phyloP scores from a whole-genome alignment of 495 filamentous ascomycete genomes.

The Penicillium ochrochloron region DNA sequence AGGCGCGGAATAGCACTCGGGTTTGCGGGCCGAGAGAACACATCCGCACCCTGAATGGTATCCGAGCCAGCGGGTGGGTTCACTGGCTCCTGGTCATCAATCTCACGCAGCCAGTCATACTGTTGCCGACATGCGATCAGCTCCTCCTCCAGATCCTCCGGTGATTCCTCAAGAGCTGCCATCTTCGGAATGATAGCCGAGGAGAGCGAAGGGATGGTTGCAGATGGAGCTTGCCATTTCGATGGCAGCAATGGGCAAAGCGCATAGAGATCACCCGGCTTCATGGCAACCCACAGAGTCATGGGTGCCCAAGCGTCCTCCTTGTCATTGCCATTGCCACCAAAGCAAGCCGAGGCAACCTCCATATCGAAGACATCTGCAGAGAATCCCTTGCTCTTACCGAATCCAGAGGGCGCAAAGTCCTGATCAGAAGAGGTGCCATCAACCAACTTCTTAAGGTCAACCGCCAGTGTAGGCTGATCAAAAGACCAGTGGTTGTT shows the following conservation, averaged over 20 bases:
- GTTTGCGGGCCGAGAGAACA: constrained; percentile 70
- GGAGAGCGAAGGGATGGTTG: constrained; percentile 75
- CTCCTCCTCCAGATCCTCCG: constrained; percentile 57
- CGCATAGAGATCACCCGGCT: constrained; percentile 83
- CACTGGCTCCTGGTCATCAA: constrained; percentile 75
- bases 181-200: constrained; percentile 71
- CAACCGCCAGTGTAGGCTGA: constrained; percentile 76
- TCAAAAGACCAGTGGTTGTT: constrained; percentile 84
- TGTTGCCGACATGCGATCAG: constrained; percentile 62
- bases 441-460: constrained; percentile 80
- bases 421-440: constrained; percentile 77
- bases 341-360: constrained; percentile 83
- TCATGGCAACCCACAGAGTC: constrained; percentile 92
- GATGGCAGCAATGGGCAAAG: constrained; percentile 85
- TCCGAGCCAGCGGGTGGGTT: constrained; percentile 28
- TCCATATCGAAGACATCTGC: constrained; percentile 86
- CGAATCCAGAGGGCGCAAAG: constrained; percentile 69
- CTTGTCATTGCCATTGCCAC: constrained; percentile 60
- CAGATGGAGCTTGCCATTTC: constrained; percentile 78
- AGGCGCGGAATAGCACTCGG: constrained; percentile 76
- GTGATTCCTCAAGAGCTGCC: constrained; percentile 62
- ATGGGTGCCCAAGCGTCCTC: constrained; percentile 87
- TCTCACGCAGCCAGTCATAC: constrained; percentile 78
- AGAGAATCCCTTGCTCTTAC: constrained; percentile 78
- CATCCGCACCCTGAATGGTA: constrained; percentile 59